These are phyloP conservation scores for Clausena lansium DNA, from an alignment of 345 rosid genomes.

Conservation along the genomic window DNA sequence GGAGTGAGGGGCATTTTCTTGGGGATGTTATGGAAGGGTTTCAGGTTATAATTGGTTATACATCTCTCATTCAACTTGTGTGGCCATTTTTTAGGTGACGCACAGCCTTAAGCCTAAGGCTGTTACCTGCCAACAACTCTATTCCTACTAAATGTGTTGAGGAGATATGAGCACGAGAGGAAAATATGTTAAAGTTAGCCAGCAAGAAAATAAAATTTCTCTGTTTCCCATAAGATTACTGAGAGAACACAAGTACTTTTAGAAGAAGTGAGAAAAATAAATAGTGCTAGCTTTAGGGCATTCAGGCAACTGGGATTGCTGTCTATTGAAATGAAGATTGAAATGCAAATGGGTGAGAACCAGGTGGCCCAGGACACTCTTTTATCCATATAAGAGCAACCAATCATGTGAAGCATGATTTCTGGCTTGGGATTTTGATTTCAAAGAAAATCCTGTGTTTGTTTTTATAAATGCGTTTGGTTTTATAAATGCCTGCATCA, in stretches of 20 bases:
- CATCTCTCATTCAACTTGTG: slow-evolving; percentile 15
- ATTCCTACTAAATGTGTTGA: not conserved
- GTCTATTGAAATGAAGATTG: not conserved
- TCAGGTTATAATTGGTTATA: slow-evolving; percentile 2
- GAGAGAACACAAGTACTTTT: not conserved
- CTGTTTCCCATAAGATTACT: not conserved
- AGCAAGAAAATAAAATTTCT: not conserved
- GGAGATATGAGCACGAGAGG: not conserved
- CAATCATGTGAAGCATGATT: not conserved
- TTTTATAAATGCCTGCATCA: not conserved
- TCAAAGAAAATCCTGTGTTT: no score
- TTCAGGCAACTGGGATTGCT: not conserved
- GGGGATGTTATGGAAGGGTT: not conserved
- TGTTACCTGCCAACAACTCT: slow-evolving; percentile 7
- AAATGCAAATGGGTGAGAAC: not conserved
- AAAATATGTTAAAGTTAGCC: not conserved
- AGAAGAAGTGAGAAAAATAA: not conserved
- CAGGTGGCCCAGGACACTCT: not conserved
- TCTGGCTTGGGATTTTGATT: not conserved
- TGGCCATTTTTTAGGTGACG: slow-evolving; percentile 8
- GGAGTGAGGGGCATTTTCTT: not conserved
- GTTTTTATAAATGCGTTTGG: not conserved
- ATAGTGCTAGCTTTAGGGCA: not conserved
- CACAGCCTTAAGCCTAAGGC: not conserved
- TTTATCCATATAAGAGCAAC: not conserved